Evolutionary conservation across 768 basidiomycete genomes (phyloP).

Genomic region (Suillus subaureus): DNA sequence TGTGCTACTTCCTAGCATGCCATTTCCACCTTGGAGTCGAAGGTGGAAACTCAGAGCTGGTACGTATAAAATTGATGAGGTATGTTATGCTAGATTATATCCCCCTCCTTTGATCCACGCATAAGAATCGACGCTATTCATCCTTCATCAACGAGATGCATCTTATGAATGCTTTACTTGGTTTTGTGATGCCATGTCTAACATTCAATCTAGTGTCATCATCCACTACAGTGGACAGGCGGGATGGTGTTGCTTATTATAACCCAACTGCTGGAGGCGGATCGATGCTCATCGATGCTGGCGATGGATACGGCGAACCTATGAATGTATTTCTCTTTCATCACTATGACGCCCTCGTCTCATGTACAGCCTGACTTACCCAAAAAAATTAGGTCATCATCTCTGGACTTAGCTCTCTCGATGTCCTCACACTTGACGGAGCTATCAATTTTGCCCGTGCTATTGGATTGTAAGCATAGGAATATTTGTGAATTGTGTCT

Average conservation of each 20-base stretch:
- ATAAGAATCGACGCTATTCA: background rate
- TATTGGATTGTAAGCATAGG: conserved; percentile 57
- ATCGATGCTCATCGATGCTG: conserved; percentile 44
- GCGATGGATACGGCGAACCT: conserved; percentile 43
- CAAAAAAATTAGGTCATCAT: conserved; percentile 53
- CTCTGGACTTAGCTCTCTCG: conserved; percentile 61
- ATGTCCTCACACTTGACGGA: conserved; percentile 56
- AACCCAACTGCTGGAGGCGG: conserved; percentile 40
- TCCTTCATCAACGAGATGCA: background rate
- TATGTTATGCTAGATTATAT: background rate
- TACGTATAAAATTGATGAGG: background rate
- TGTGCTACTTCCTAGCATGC: background rate
- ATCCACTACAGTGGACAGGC: background rate
- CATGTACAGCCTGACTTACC: background rate
- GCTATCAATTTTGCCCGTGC: conserved; percentile 61
- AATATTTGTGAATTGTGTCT: conserved; percentile 6
- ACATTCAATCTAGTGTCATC: background rate
- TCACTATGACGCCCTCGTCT: background rate
- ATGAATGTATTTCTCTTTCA: conserved; percentile 39
- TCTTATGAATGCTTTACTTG: background rate
- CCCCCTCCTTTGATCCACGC: too few species aligned
- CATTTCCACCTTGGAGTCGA: too few species aligned
- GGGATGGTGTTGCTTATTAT: conserved; percentile 31
- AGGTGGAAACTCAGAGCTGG: too few species aligned
- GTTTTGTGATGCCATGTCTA: background rate